These are phyloP conservation scores for Candida nitratophila DNA, from an alignment of 805 yeast genomes.

Conservation along the genomic window DNA sequence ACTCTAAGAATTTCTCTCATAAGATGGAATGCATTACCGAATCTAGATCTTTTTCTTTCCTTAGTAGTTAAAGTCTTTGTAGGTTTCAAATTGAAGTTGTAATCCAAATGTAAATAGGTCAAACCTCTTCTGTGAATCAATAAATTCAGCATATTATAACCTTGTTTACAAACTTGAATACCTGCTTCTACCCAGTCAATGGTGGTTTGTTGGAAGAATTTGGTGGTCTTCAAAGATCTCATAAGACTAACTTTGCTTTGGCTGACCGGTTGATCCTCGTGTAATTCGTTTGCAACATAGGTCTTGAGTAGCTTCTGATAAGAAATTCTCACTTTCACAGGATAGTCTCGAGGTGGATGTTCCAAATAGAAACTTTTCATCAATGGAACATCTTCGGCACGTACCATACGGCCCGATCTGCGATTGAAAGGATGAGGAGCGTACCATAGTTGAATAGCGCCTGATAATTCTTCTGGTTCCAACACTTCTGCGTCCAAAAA, in stretches of 20 bases:
- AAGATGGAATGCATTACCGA: slow-evolving; percentile 93
- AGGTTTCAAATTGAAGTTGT: slow-evolving; percentile 92
- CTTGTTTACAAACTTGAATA: slow-evolving; percentile 86
- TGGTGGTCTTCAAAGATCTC: slow-evolving; percentile 64
- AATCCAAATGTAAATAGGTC: slow-evolving; percentile 89
- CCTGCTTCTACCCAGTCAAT: slow-evolving; percentile 99
- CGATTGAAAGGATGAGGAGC: slow-evolving; percentile 84
- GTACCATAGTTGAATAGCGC: slow-evolving; percentile 63
- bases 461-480: slow-evolving; percentile 39
- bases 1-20: slow-evolving; percentile 83
- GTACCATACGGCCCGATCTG: slow-evolving; percentile 59
- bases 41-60: slow-evolving; percentile 91
- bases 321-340: slow-evolving; percentile 77
- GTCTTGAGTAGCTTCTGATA: slow-evolving; percentile 84
- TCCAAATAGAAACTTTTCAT: slow-evolving; percentile 77
- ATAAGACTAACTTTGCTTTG: slow-evolving; percentile 50
- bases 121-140: slow-evolving; percentile 86
- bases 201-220: slow-evolving; percentile 83
- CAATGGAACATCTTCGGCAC: slow-evolving; percentile 88
- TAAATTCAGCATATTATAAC: slow-evolving; percentile 86
- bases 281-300: slow-evolving; percentile 65
- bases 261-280: slow-evolving; percentile 35
- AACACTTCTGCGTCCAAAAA: slow-evolving; percentile 40
- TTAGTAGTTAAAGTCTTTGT: slow-evolving; percentile 94
- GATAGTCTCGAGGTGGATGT: slow-evolving; percentile 49